Evolutionary conservation across 1,284 basidiomycete genomes (phyloP).

Genomic region (Irpex rosettiformis): DNA sequence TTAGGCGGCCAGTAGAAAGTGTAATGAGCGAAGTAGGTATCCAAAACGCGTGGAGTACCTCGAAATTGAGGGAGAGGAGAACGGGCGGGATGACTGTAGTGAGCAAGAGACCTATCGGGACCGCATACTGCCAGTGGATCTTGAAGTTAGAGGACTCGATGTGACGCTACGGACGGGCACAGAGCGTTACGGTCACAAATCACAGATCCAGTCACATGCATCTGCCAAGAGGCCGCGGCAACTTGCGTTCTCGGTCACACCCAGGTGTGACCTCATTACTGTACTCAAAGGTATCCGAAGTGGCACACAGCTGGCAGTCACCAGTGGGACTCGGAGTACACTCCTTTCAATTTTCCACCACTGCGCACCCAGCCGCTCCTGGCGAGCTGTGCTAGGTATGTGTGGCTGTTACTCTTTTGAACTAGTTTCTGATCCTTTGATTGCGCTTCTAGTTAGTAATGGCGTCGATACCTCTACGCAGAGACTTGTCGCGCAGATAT

Average conservation of each 20-base stretch:
- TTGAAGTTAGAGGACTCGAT: background rate
- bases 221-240: background rate
- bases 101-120: background rate
- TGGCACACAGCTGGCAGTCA: too few species aligned
- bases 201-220: background rate
- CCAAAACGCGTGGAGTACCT: background rate
- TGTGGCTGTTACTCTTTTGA: background rate
- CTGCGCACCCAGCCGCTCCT: too few species aligned
- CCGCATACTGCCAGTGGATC: background rate
- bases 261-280: background rate
- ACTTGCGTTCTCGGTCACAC: background rate
- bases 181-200: background rate
- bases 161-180: background rate
- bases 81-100: conserved; percentile 3
- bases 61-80: background rate
- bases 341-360: too few species aligned
- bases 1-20: background rate
- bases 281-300: background rate
- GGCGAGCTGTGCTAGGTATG: background rate
- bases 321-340: too few species aligned
- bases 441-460: background rate
- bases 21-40: background rate
- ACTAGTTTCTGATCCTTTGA: background rate
- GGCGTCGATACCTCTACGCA: background rate
- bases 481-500: background rate